Base-by-base conservation (phyloP, 2,329 filamentous ascomycete species). In the Paramyrothecium roridum region DNA sequence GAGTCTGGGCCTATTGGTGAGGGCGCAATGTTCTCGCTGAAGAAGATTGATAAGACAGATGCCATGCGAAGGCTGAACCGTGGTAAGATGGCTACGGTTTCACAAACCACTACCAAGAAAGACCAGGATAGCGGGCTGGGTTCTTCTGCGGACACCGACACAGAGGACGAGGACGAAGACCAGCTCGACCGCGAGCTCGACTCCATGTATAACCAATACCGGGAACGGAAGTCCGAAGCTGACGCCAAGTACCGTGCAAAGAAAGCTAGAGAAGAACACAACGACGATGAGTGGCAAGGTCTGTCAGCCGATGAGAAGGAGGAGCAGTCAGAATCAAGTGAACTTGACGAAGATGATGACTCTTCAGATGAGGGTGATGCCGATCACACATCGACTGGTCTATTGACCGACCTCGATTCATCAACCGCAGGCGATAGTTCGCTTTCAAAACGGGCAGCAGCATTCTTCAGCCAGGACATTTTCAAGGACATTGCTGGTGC, bases 391-490 rank as follows among this genome's bases (percentile, higher is more conserved):
- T 55, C 62, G 17, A 63, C 61, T 30, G 64, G 67, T 16, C 63
- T 77, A 1, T 55, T 77, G 40, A 69, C 68, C 3, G 72, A 76
- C 50, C 61, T 77, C 13, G 72, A 76, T 52, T 65, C 65, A 53
- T 75, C 78, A 8, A 73, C 73, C 4, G 74, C 76, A 40, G 77
- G 79, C 13, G 71, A 75, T 8, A 77, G 63, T 52, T 66, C 68
- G 3, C 78, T 98, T n/a, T 96, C 92, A 3, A 93, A 87, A 70
- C 85, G 91, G 59, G 95, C 95, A 10, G 84, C 88, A 11, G 83
- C 88, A 57, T 99, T 99, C 76, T 99, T 99, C 71, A 89, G 90
- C 64, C 93, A 97, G 69, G 93, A 97, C 62, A 88, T 99, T 45
- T 99, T 99, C 78, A 87, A 93, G 62, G 90, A 86, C 43, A 86